Conservation (phyloP, 2,329 filamentous ascomycete species). For the Calonectria henricotiae region DNA sequence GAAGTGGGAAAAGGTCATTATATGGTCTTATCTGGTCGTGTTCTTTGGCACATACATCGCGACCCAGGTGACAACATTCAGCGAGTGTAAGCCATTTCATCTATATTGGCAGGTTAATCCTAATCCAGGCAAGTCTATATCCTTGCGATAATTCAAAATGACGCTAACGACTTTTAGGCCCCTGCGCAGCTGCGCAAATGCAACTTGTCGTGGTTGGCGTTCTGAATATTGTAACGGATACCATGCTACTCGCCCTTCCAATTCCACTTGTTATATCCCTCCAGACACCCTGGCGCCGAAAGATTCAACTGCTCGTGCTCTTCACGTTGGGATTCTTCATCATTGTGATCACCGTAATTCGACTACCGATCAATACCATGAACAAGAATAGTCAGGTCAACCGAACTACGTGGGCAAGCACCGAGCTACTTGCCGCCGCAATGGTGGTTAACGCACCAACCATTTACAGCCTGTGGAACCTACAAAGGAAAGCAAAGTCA, state of each 20-base stretch:
- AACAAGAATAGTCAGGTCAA: constrained; percentile 57
- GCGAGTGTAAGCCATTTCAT: constrained; percentile 41
- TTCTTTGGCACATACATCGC: constrained; percentile 41
- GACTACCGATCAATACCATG: constrained; percentile 58
- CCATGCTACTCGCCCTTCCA: constrained; percentile 51
- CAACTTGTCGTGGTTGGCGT: constrained; percentile 47
- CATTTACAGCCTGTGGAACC: constrained; percentile 57
- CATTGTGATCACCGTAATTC: constrained; percentile 59
- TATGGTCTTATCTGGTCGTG: constrained; percentile 40
- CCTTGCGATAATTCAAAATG: too few species aligned
- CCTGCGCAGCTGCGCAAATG: constrained; percentile 42
- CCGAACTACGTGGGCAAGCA: constrained; percentile 59
- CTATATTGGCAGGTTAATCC: constrained; percentile 47
- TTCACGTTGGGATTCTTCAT: constrained; percentile 61
- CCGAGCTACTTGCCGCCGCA: constrained; percentile 56
- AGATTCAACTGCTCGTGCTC: constrained; percentile 55
- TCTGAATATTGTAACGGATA: constrained; percentile 52
- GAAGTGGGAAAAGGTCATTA: constrained; percentile 33
- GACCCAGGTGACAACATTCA: constrained; percentile 44
- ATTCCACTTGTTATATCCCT: constrained; percentile 52
- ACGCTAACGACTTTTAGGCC: constrained; percentile 17
- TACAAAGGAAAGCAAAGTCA: constrained; percentile 43
- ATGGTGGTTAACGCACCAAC: constrained; percentile 60
- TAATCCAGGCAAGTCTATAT: constrained; percentile 33
- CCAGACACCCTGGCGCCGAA: constrained; percentile 53